Evolutionary conservation across 345 rosid species (phyloP), one percentile per base, ranked within the genome.

Genomic region (Hibiscus trionum): DNA sequence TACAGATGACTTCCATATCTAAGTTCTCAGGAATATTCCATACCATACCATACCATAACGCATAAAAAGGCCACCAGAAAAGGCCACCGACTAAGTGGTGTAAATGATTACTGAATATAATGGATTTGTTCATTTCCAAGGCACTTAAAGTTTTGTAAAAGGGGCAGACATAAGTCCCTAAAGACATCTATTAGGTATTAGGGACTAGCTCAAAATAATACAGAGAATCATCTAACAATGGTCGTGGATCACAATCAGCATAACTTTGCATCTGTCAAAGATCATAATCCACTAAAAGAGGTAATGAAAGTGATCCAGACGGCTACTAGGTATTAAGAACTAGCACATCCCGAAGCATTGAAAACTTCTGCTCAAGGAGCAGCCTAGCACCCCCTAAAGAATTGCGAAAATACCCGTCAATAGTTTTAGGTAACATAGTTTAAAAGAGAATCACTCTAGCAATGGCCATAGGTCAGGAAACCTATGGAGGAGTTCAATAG

Each of bases 271-370:
- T 24, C 39, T 44, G 49, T 27, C 33, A 66, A 59, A 24, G 61
- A 70, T 33, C 57, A 57, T 11, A 56, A 69, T 24, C 67, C 72
- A 73, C 53, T 3, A 50, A 71, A 70, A 44, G 15, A 47, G 33
- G 27, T 3, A 21, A n/a, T 49, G 47, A 61, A 73, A 15, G 72
- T 26, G 50, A 39, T 50, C 16, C 19, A 37, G 35, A 70, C 47
- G 63, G 9, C 50, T 44, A 44, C 59, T 58, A 16, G 14, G 15
- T 39, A 17, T 2, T 37, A 15, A 49, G 37, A 21, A 61, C 71
- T 72, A 5, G 53, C 16, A 66, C 69, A 66, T 26, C 75, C 66
- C 73, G 44, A 5, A 57, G 42, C 61, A 64, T 26, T 69, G 49
- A 16, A 64, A 61, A 24, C 29, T 44, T 39, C n/a, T 7, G 56